These are phyloP conservation scores for Emergomyces orientalis DNA, from an alignment of 2,329 filamentous ascomycete genomes.

Conservation along the genomic window DNA sequence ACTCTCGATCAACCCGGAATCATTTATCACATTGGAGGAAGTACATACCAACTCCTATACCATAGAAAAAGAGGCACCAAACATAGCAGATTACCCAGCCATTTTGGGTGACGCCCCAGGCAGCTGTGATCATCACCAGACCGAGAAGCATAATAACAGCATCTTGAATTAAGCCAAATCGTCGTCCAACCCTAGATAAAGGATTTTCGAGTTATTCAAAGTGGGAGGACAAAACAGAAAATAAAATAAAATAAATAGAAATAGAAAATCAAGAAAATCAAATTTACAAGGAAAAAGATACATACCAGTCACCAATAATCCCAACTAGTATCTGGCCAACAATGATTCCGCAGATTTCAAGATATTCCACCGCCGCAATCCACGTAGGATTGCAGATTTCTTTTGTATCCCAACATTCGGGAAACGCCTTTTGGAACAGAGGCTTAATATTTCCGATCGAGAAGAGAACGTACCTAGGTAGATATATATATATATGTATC, in stretches of 20 bases:
- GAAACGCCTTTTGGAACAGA: conserved; percentile 67
- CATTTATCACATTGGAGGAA: conserved; percentile 7
- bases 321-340: conserved; percentile 84
- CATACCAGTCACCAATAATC: conserved; percentile 60
- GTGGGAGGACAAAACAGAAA: conserved; percentile 17
- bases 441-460: conserved; percentile 89
- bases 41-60: conserved; percentile 45
- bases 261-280: too few relatives aligned
- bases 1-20: not conserved
- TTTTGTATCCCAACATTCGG: conserved; percentile 62
- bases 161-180: conserved; percentile 93
- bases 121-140: conserved; percentile 80
- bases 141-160: conserved; percentile 90
- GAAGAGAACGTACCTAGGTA: conserved; percentile 76
- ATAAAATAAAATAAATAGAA: conserved; percentile 1
- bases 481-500: not conserved
- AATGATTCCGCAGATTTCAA: conserved; percentile 93
- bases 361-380: conserved; percentile 75
- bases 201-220: not conserved
- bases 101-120: conserved; percentile 77
- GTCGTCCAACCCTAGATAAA: conserved; percentile 64
- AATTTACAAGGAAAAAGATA: not conserved
- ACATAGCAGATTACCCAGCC: conserved; percentile 97
- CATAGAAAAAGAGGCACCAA: conserved; percentile 89
- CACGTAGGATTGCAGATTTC: conserved; percentile 66